A percentile compares a stretch with the other conserved stretches of the same genome.
These are phyloP conservation scores for Aspergillus baeticus DNA, from an alignment of 495 filamentous ascomycete species.

Conservation along the genomic window DNA sequence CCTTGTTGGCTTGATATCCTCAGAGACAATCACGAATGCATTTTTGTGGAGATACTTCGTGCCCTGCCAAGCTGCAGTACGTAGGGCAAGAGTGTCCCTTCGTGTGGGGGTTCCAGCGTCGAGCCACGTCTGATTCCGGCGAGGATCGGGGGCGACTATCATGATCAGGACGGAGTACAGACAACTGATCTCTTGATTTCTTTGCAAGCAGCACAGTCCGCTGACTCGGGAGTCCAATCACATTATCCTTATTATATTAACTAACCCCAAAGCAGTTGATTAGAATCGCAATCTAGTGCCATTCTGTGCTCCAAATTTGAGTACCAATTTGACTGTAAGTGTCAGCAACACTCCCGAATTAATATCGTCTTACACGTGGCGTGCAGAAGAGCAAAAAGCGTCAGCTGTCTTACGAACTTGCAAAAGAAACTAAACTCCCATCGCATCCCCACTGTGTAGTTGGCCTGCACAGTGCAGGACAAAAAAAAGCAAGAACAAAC, in stretches of 20 bases:
- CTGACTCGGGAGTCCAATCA: background rate
- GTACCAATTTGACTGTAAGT: background rate
- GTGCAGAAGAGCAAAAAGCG: slow-evolving; percentile 1
- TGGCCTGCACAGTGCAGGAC: no score
- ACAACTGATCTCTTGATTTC: background rate
- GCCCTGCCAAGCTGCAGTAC: background rate
- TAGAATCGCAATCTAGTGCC: background rate
- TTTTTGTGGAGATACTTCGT: background rate
- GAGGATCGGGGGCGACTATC: background rate
- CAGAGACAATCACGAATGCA: no score
- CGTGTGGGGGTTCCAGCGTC: background rate
- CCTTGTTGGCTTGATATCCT: no score
- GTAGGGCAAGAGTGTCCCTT: background rate
- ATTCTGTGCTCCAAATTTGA: background rate
- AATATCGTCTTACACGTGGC: slow-evolving; percentile 3
- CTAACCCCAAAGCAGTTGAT: no score
- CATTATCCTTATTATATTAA: background rate
- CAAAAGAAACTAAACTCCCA: no score
- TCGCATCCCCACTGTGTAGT: no score
- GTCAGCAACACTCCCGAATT: background rate
- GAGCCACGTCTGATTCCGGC: background rate
- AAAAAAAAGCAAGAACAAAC: no score
- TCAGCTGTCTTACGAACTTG: background rate
- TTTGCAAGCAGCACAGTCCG: background rate
- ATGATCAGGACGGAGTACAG: no score